Evolutionary conservation across 805 yeast species (phyloP).

Genomic region (Teunomyces panamensis): DNA sequence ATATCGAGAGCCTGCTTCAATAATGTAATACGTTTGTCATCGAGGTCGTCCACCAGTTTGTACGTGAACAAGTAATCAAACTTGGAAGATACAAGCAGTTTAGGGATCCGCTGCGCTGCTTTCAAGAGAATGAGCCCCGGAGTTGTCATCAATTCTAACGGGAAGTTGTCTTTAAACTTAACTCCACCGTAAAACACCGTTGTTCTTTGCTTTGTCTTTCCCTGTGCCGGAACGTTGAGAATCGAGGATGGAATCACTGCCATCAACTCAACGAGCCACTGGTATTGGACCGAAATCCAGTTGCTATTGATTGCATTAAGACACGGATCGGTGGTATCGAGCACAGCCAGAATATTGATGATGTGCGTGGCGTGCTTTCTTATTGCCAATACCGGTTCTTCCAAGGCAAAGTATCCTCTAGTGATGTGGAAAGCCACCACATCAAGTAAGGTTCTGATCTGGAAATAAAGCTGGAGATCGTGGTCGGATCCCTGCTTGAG

Average conservation of each 20-base stretch:
- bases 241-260: slow-evolving; percentile 42
- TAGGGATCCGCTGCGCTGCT: slow-evolving; percentile 19
- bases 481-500: slow-evolving; percentile 19
- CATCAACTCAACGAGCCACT: slow-evolving; percentile 61
- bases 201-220: slow-evolving; percentile 6
- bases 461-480: slow-evolving; percentile 26
- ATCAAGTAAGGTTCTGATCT: slow-evolving; percentile 53
- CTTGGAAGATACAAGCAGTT: background rate
- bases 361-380: slow-evolving; percentile 65
- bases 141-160: slow-evolving; percentile 24
- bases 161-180: slow-evolving; percentile 14
- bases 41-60: slow-evolving; percentile 3
- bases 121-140: slow-evolving; percentile 28
- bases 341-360: slow-evolving; percentile 38
- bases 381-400: slow-evolving; percentile 57
- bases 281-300: slow-evolving; percentile 66
- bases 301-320: slow-evolving; percentile 11
- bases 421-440: slow-evolving; percentile 60
- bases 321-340: slow-evolving; percentile 8
- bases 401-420: slow-evolving; percentile 56
- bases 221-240: background rate
- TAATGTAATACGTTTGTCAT: slow-evolving; percentile 4
- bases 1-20: slow-evolving; percentile 2
- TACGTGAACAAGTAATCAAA: slow-evolving; percentile 8
- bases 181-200: slow-evolving; percentile 33